phyloP scores from a whole-genome alignment of 139 green algal genomes.

The Coelastrella sp. region DNA sequence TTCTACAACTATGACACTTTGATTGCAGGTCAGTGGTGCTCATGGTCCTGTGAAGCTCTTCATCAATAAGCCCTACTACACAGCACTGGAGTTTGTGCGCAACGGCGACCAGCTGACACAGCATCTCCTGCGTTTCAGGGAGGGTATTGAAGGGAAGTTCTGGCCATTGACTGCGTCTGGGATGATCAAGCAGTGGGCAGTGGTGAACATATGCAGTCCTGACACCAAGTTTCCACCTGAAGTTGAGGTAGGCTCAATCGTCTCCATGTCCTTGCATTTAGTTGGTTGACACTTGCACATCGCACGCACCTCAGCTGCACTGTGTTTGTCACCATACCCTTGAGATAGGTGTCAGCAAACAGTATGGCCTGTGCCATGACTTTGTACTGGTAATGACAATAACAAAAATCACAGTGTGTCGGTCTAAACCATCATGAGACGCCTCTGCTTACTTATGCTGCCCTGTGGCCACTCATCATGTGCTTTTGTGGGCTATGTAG shows the following conservation, averaged over 20 bases:
- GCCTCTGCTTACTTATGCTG: background rate
- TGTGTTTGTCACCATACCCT: background rate
- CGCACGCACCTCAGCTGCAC: background rate
- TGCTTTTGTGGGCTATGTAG: background rate
- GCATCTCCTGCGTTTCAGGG: background rate
- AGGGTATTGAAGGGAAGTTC: background rate
- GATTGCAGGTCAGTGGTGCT: background rate
- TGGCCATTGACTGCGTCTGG: background rate
- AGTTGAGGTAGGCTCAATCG: background rate
- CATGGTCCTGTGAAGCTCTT: background rate
- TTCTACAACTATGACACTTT: background rate
- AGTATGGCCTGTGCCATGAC: background rate
- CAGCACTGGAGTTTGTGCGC: background rate
- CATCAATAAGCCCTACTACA: background rate
- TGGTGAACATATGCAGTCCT: background rate
- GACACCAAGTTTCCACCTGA: background rate
- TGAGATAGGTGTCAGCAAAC: background rate
- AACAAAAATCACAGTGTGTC: background rate
- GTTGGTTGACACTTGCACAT: background rate
- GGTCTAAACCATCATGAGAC: background rate
- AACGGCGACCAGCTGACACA: background rate
- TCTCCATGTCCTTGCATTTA: background rate
- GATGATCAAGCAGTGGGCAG: background rate
- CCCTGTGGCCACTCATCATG: background rate
- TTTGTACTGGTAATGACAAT: background rate